Evolutionary conservation across 371 early-diverging fungal species (phyloP).

Genomic region (Choanephora cucurbitarum): DNA sequence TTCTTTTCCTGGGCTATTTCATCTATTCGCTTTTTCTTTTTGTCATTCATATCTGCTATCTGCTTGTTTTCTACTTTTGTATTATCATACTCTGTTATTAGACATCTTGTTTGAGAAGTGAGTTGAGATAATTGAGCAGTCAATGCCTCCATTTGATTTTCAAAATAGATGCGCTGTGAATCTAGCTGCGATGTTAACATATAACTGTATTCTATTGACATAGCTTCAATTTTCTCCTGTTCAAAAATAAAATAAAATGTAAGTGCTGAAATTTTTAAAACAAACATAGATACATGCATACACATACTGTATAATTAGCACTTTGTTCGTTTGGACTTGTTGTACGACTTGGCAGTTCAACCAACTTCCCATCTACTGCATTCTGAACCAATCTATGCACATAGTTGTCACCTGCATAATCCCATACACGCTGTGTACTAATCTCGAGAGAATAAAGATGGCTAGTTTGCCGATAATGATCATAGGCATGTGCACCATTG

Average conservation of each 20-base stretch:
- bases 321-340: not conserved
- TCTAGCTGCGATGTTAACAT: conserved; percentile 83
- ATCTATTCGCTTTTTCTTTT: conserved; percentile 4
- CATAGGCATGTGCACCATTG: conserved; percentile 79
- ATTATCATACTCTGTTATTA: conserved; percentile 14
- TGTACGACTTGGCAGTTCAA: conserved; percentile 70
- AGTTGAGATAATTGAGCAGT: conserved; percentile 44
- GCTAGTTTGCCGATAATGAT: conserved; percentile 77
- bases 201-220: conserved; percentile 81
- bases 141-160: conserved; percentile 65
- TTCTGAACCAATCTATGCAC: conserved; percentile 93
- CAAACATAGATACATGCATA: not conserved
- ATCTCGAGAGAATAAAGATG: conserved; percentile 92
- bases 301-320: not conserved
- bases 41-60: conserved; percentile 6
- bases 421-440: conserved; percentile 96
- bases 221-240: conserved; percentile 74
- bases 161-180: conserved; percentile 88
- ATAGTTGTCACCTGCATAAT: conserved; percentile 93
- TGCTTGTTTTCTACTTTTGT: conserved; percentile 11
- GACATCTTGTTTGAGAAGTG: conserved; percentile 14
- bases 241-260: too few species aligned
- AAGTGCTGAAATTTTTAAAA: too few species aligned
- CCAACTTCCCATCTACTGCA: conserved; percentile 86
- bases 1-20: conserved; percentile 20